Base-by-base conservation (phyloP, 345 rosid genomes). In the Ricinus communis region DNA sequence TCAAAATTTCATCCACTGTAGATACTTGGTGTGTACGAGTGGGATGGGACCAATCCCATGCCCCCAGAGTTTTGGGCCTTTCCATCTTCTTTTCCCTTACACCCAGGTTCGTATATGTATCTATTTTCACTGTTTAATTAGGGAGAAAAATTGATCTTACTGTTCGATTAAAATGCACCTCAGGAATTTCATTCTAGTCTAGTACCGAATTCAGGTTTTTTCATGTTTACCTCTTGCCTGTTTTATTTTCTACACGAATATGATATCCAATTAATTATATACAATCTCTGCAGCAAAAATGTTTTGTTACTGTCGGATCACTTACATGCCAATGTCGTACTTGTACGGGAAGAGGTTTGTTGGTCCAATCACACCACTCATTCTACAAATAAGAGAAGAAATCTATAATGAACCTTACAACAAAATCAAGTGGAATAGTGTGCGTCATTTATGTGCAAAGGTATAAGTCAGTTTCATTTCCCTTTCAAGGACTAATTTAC, bases 321-420 rank as follows among this genome's bases (percentile, higher is more conserved):
- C 33, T 49, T 71, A 62, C 68, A 50, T 62, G 67, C 61, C 74
- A 15, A 71, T 71, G 68, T 61, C 74, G 2, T 70, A 70, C 43
- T 15, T 61, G 0, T 71, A 62, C 52, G 68, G 68, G 10, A 71
- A 71, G 56, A 64, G 70, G 8, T 72, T 54, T 21, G 68, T 71
- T 38, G 68, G 74, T 19, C 73, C 67, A 8, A 51, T 71, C n/a
- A 71, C 74, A 0, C 68, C 68, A 15, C 61, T 71, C 40, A 52
- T 71, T 36, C 2, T 33, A 4, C 68, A 71, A 53, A 5, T 71
- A 21, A 71, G 74, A 30, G 74, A 70, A 24, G 74, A 70, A 49
- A 40, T 70, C 22, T 38, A 60, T 19, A 21, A 43, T 33, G 47
- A 61, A 36, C 74, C 75, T 41, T 71, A 52, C 24, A 5, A 52